A percentile compares a stretch with the other conserved stretches of the same genome.
Evolutionary conservation across 331 rosid species (phyloP).

Genomic region (Cydonia oblonga): DNA sequence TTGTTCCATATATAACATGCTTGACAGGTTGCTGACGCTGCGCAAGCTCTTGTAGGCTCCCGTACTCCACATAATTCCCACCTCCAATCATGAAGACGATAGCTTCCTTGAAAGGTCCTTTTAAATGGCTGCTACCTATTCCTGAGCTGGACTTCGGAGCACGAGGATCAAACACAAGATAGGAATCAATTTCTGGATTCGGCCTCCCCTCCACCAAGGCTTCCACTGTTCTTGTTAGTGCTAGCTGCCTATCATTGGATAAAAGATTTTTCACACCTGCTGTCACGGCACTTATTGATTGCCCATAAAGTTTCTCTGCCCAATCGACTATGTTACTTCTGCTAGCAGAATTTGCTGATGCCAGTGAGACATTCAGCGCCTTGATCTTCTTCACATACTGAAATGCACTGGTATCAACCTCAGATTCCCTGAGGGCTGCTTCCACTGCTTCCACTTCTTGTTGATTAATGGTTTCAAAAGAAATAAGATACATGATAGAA

Average conservation of each 20-base stretch:
- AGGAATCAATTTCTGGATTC: slow-evolving; percentile 72
- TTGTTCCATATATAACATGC: slow-evolving; percentile 74
- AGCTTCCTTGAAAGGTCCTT: slow-evolving; percentile 86
- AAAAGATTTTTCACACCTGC: slow-evolving; percentile 84
- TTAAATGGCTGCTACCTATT: slow-evolving; percentile 48
- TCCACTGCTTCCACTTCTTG: slow-evolving; percentile 74
- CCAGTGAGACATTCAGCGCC: slow-evolving; percentile 62
- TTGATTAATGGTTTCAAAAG: slow-evolving; percentile 60
- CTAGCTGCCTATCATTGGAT: slow-evolving; percentile 77
- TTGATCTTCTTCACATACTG: slow-evolving; percentile 83
- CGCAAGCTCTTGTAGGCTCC: slow-evolving; percentile 71
- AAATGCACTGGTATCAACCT: slow-evolving; percentile 74
- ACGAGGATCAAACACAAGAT: slow-evolving; percentile 71
- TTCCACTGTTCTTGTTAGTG: slow-evolving; percentile 81
- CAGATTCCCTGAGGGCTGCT: slow-evolving; percentile 58
- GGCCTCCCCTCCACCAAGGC: slow-evolving; percentile 85
- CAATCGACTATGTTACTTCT: slow-evolving; percentile 83
- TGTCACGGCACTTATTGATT: slow-evolving; percentile 83
- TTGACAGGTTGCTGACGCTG: slow-evolving; percentile 63
- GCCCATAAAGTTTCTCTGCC: slow-evolving; percentile 90
- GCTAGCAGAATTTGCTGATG: slow-evolving; percentile 70
- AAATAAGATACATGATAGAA: slow-evolving; percentile 74
- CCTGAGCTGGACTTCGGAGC: slow-evolving; percentile 66
- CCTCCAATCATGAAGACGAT: slow-evolving; percentile 90
- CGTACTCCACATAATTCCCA: slow-evolving; percentile 76